These are phyloP conservation scores for Sordariomycetes sp. DNA, from an alignment of 2,329 filamentous ascomycete species.

Conservation along the genomic window DNA sequence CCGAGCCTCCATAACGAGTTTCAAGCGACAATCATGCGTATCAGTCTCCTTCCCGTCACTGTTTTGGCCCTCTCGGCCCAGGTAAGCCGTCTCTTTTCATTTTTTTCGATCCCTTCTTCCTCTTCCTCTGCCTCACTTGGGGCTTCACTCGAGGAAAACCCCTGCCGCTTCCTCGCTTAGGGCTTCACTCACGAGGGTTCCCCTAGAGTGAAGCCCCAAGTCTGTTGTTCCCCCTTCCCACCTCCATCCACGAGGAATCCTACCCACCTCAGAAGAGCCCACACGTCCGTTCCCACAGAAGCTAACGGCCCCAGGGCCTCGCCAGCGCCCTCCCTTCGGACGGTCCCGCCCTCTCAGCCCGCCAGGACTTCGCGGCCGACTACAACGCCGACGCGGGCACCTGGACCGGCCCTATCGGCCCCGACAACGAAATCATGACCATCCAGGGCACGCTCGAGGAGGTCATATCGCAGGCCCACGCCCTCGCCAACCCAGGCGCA, in stretches of 20 bases:
- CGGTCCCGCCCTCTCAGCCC: neutral
- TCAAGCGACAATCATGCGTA: neutral
- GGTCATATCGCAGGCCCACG: neutral
- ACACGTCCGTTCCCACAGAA: neutral
- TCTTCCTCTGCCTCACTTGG: neutral
- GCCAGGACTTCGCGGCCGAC: neutral
- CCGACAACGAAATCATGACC: neutral
- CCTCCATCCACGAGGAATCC: too few species aligned
- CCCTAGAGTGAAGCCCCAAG: too few species aligned
- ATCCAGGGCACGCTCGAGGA: conserved; percentile 2
- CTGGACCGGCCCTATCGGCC: neutral
- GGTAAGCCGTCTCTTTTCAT: neutral
- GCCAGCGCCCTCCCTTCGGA: neutral
- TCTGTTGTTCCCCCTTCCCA: too few species aligned
- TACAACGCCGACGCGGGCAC: neutral
- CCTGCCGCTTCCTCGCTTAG: too few species aligned
- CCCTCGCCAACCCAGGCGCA: neutral
- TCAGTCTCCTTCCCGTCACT: neutral
- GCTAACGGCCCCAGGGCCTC: neutral
- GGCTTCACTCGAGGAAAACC: neutral
- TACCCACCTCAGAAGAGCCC: too few species aligned
- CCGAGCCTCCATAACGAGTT: neutral
- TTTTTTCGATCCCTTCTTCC: neutral
- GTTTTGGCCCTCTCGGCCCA: neutral
- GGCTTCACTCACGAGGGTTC: too few species aligned